Conservation (phyloP, 495 filamentous ascomycete species). For the Neurospora sp. region DNA sequence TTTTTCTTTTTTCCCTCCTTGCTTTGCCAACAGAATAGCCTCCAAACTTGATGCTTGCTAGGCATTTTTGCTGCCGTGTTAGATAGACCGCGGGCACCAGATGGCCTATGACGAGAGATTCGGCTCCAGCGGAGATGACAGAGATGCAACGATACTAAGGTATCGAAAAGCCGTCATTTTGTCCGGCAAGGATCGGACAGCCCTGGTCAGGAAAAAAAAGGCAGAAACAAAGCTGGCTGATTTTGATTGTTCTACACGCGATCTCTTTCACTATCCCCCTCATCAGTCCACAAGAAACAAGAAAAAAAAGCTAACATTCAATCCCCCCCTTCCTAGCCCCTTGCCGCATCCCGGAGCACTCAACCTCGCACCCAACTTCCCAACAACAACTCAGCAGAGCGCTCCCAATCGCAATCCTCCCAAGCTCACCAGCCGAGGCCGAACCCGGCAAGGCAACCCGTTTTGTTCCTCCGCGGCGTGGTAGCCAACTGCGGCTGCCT, state of each 20-base stretch:
- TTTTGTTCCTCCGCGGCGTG: neutral
- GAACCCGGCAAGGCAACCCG: neutral
- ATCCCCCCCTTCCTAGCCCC: neutral
- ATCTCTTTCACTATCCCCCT: neutral
- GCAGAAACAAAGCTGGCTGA: neutral
- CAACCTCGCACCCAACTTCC: neutral
- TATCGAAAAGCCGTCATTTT: neutral
- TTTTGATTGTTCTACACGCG: neutral
- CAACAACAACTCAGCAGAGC: neutral
- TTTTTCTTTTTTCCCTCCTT: neutral
- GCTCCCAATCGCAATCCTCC: neutral
- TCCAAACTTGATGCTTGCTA: neutral
- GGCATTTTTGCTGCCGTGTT: neutral
- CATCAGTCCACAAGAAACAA: neutral
- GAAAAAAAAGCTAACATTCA: neutral
- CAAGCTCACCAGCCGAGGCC: neutral
- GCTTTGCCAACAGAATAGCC: neutral
- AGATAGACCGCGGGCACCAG: too few species aligned
- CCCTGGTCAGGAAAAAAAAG: neutral
- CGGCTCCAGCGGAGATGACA: neutral
- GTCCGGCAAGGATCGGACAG: neutral
- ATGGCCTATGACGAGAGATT: neutral
- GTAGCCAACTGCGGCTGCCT: neutral
- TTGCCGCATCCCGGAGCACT: neutral
- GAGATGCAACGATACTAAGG: neutral